Percentiles rank a stretch among this genome's conserved stretches.
Evolutionary conservation across 164 flowering plant genomes (phyloP).

Genomic region (Nymphaea thermarum): DNA sequence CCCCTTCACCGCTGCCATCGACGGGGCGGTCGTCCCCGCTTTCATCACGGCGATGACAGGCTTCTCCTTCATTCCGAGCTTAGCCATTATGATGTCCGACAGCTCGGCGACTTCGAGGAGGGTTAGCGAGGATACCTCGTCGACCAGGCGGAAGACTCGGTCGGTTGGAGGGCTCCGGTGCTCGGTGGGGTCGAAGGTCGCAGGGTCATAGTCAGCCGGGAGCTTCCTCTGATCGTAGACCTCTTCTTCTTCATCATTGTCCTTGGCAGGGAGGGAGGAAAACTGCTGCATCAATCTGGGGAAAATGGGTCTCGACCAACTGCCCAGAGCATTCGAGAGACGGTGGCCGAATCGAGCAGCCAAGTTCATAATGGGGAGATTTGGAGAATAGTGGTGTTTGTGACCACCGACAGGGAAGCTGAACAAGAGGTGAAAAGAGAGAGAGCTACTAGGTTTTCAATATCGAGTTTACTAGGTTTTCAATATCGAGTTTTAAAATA

Average conservation of each 20-base stretch:
- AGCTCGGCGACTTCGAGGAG: constrained; percentile 46
- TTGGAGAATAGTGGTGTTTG: no score
- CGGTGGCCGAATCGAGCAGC: background rate
- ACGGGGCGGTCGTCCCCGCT: constrained; percentile 32
- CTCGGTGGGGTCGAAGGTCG: constrained; percentile 72
- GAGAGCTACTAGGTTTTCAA: no score
- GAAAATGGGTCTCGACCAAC: background rate
- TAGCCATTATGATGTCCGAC: constrained; percentile 54
- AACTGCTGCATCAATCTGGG: constrained; percentile 7
- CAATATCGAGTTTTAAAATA: no score
- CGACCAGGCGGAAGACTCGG: constrained; percentile 77
- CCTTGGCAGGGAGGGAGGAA: constrained; percentile 38
- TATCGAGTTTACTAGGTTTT: no score
- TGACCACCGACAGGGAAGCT: no score
- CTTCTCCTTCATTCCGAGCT: constrained; percentile 48
- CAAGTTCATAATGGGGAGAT: background rate
- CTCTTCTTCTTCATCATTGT: constrained; percentile 43
- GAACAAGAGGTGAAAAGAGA: no score
- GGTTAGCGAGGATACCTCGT: constrained; percentile 63
- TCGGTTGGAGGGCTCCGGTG: constrained; percentile 88
- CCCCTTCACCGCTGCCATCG: constrained; percentile 22
- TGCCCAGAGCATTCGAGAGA: background rate
- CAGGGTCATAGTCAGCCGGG: constrained; percentile 82
- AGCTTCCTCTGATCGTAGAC: constrained; percentile 73
- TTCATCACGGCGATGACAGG: constrained; percentile 67